phyloP scores from a whole-genome alignment of 2,329 filamentous ascomycete species.

The Colletotrichum sojae region DNA sequence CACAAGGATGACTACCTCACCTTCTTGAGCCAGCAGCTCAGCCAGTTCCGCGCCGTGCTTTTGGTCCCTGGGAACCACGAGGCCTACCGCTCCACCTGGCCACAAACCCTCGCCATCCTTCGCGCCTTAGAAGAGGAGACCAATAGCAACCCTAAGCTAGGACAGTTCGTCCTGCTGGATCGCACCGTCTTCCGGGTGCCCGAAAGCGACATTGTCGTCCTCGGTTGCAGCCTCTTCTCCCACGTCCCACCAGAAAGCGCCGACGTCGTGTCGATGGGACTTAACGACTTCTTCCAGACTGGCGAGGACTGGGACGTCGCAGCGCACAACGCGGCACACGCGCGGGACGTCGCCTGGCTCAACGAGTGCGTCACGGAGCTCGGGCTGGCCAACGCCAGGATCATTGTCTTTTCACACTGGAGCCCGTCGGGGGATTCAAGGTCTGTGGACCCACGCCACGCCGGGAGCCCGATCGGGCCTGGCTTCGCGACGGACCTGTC shows the following conservation, averaged over 20 bases:
- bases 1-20: constrained; percentile 58
- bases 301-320: constrained; percentile 53
- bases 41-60: constrained; percentile 63
- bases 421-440: constrained; percentile 54
- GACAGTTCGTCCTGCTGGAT: constrained; percentile 58
- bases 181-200: constrained; percentile 46
- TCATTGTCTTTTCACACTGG: constrained; percentile 60
- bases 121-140: constrained; percentile 49
- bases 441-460: constrained; percentile 52
- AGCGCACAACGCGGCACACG: constrained; percentile 54
- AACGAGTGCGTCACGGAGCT: constrained; percentile 50
- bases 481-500: constrained; percentile 60
- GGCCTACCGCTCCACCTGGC: constrained; percentile 60
- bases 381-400: constrained; percentile 41
- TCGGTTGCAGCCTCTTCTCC: constrained; percentile 64
- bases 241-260: constrained; percentile 54
- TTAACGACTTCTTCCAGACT: constrained; percentile 68
- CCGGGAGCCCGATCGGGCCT: constrained; percentile 45
- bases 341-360: constrained; percentile 59
- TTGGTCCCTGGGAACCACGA: constrained; percentile 72
- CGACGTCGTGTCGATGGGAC: constrained; percentile 55
- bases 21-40: constrained; percentile 65
- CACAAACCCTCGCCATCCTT: constrained; percentile 47
- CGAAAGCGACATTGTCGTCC: constrained; percentile 46
- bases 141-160: constrained; percentile 45